These are phyloP conservation scores for Phytophthora macrochlamydospora DNA, from an alignment of 352 stramenopile genomes.

Conservation along the genomic window DNA sequence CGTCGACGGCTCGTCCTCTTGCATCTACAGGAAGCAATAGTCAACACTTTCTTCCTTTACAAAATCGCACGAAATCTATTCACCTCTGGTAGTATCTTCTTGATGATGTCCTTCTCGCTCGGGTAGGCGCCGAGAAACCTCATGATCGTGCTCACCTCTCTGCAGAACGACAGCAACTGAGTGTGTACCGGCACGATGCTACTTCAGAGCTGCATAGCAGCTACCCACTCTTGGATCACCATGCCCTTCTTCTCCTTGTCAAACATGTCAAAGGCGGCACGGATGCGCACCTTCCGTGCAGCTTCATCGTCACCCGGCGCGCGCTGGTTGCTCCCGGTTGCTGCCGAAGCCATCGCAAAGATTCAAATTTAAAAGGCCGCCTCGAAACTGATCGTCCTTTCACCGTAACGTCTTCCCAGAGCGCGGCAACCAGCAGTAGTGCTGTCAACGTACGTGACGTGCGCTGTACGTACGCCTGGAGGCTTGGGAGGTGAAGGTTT, in stretches of 20 bases:
- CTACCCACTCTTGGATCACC: conserved; percentile 82
- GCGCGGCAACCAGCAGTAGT: no score
- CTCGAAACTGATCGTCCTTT: neutral
- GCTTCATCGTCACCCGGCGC: conserved; percentile 44
- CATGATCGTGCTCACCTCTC: conserved; percentile 92
- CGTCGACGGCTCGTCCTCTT: conserved; percentile 90
- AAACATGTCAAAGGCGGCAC: conserved; percentile 90
- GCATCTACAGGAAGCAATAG: conserved; percentile 53
- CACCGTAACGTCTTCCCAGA: neutral
- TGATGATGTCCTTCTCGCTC: conserved; percentile 91
- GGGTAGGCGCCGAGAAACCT: conserved; percentile 90
- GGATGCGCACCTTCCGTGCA: conserved; percentile 63
- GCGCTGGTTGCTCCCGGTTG: conserved; percentile 36
- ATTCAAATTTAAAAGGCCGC: neutral
- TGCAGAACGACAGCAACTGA: conserved; percentile 20
- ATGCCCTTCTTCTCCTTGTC: conserved; percentile 92
- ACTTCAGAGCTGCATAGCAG: no score
- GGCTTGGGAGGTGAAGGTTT: no score
- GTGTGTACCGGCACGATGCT: no score
- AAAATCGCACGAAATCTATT: neutral
- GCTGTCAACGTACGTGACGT: no score
- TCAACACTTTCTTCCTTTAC: neutral
- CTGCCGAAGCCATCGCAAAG: conserved; percentile 3
- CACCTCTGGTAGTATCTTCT: conserved; percentile 91
- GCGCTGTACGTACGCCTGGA: no score